A percentile compares a stretch with the other conserved stretches of the same genome.
Conservation (phyloP, 2,329 filamentous ascomycete genomes). For the Paramyrothecium sp. region DNA sequence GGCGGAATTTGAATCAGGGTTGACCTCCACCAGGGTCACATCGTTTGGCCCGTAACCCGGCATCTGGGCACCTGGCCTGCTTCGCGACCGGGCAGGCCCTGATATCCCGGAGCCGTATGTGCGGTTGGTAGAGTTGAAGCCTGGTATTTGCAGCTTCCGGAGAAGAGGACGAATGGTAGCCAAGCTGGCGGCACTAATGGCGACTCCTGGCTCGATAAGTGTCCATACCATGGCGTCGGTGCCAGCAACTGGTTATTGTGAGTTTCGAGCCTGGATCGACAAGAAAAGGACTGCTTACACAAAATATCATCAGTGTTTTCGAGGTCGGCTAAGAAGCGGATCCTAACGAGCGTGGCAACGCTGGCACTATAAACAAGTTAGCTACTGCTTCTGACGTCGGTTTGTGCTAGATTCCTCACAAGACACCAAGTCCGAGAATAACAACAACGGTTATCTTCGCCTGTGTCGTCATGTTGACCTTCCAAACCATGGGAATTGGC, state of each 20-base stretch:
- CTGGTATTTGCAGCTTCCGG: conserved; percentile 43
- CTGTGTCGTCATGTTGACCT: conserved; percentile 50
- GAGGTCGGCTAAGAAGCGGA: conserved; percentile 46
- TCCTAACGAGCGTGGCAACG: conserved; percentile 50
- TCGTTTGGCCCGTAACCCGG: conserved; percentile 34
- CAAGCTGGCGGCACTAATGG: conserved; percentile 52
- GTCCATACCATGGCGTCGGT: conserved; percentile 57
- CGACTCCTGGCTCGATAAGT: conserved; percentile 54
- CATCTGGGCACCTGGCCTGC: conserved; percentile 24
- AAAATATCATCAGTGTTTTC: conserved; percentile 44
- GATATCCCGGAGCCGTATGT: conserved; percentile 29
- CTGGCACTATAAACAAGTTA: conserved; percentile 40
- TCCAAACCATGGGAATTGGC: conserved; percentile 54
- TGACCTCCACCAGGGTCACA: conserved; percentile 30
- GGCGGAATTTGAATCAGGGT: conserved; percentile 9
- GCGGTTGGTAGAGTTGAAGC: conserved; percentile 41
- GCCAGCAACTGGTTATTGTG: conserved; percentile 35
- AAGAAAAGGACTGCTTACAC: conserved; percentile 32
- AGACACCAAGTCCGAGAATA: conserved; percentile 49
- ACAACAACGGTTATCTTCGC: conserved; percentile 50
- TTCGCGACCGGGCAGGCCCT: conserved; percentile 22
- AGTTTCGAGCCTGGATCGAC: conserved; percentile 7
- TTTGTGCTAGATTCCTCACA: conserved; percentile 34
- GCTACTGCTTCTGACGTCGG: background rate
- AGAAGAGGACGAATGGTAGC: conserved; percentile 55